Base-by-base conservation (phyloP, 192 early-diverging fungal species). In the Mortierella alpina region DNA sequence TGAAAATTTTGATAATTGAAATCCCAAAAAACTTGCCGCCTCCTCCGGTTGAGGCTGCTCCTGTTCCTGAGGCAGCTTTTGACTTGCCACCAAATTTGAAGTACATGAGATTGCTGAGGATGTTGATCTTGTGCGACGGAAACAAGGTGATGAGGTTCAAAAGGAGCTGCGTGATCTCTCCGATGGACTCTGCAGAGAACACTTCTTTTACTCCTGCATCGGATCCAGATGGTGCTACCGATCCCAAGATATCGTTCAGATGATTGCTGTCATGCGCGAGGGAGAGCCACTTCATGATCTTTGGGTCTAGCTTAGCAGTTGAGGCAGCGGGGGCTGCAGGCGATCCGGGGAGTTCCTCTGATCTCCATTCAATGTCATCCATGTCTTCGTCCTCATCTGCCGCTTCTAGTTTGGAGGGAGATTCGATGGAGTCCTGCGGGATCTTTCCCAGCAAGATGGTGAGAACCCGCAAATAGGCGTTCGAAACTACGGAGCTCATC, bases 61-160 rank as follows among this genome's bases (percentile, higher is more conserved):
- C 23, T 13, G 22, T 50, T 56, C 39, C 60, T 64, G 67, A 65
- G 62, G 39, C 65, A 6, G 53, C 17, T 52, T 70, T 73, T 56
- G 63, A 10, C 14, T 75, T 57, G 68, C 54, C 54, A 5, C 69
- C 62, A 56, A 72, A 81, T 64, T 68, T 63, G 59, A 76, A 73
- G 54, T 84, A 86, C 14, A 89, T 76, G 14, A 92, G 59, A 8
- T 70, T 84, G 59, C 74, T 88, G 40, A 90, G 82, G 18, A 93
- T 84, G 17, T 71, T 70, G 23, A 81, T 83, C 73, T 89, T 92
- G 53, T 88, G 73, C 1, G 81, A 59, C 7, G 86, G 87, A 83
- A 91, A 93, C 8, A 85, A 74, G 11, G 85, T 86, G 64, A 93
- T 87, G 8, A 92, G 57, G 11, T 86, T 79, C 23, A 86, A 52